Evolutionary conservation across 176 grass and related monocot species (phyloP), one percentile per base, ranked within the genome.

Genomic region (Oryza rufipogon): DNA sequence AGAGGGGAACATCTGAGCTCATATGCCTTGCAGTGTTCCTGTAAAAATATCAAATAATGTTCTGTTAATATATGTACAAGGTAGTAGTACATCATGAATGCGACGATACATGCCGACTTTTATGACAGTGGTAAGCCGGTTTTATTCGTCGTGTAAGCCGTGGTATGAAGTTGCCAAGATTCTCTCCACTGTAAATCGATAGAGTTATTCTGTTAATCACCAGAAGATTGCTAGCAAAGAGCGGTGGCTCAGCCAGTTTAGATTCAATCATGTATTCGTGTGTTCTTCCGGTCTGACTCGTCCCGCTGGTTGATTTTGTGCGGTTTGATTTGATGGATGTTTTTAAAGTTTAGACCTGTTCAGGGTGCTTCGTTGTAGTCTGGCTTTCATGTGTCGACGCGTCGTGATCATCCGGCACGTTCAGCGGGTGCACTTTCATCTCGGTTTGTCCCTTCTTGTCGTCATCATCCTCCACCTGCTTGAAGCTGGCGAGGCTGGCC

Each of bases 401-500:
- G 4, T 61, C 85, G 60, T 34, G 7, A 41, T 41, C 26, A 36
- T 86, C 90, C 28, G 70, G 26, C 66, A 89, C 86, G 87, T 86
- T 73, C 71, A 84, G 34, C 3, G 89, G 79, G 26, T 75, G 80
- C 9, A 84, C 83, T 64, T 87, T 83, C 80, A 79, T 68, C 88
- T 87, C 86, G 20, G 78, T 23, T 7, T 82, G 79, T 39, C 19
- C 15, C 71, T 85, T 91, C 39, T 80, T 90, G 0, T 79, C 75
- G 73, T 90, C 93, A 9, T 91, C 94, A 64, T 88, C 68, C 6
- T 85, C 75, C 23, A 22, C 61, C 61, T 87, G 84, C 49, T 81
- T 85, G 84, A 98, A 98, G 41, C 66, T 61, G 0, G 89, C 91
- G 22, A 83, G 87, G 38, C 9, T 79, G 1, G 89, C 87, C 64